A percentile compares a stretch with the other conserved stretches of the same genome.
Evolutionary conservation across 345 rosid species (phyloP).

Genomic region (Hibiscus mutabilis): DNA sequence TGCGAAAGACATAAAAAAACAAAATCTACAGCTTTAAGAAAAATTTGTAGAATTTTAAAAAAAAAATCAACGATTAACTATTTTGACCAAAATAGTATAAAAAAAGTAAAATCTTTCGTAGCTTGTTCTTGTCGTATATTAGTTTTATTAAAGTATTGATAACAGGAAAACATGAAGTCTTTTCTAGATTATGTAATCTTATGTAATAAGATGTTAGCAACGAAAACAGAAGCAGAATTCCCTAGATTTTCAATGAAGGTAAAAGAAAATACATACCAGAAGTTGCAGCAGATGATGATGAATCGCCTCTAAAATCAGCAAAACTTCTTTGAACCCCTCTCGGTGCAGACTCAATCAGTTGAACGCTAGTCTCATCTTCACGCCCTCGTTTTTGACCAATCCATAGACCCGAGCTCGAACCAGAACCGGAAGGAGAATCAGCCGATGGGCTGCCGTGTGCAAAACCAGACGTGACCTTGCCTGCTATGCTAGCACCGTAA

Average conservation of each 20-base stretch:
- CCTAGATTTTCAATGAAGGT: neutral
- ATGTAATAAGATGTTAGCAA: neutral
- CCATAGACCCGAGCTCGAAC: slow-evolving; percentile 11
- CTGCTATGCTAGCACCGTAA: neutral
- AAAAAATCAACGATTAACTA: no score
- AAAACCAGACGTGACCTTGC: slow-evolving; percentile 14
- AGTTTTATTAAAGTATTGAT: neutral
- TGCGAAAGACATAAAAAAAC: no score
- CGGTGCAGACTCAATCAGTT: slow-evolving; percentile 16
- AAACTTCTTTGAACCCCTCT: slow-evolving; percentile 27
- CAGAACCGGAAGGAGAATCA: slow-evolving; percentile 12
- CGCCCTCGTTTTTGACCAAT: slow-evolving; percentile 37
- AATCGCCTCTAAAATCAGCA: slow-evolving; percentile 21
- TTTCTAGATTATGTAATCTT: neutral
- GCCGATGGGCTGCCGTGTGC: neutral
- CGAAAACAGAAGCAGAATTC: neutral
- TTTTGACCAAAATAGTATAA: no score
- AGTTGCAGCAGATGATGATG: slow-evolving; percentile 34
- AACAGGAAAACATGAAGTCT: neutral
- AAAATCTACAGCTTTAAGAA: no score
- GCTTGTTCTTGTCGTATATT: no score
- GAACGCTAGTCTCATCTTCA: slow-evolving; percentile 21
- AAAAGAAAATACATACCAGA: slow-evolving; percentile 8
- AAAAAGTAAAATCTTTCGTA: no score
- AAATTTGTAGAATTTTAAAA: no score